A percentile compares a stretch with the other conserved stretches of the same genome.
Conservation (phyloP, 331 rosid genomes). For the Spiraea crenata region DNA sequence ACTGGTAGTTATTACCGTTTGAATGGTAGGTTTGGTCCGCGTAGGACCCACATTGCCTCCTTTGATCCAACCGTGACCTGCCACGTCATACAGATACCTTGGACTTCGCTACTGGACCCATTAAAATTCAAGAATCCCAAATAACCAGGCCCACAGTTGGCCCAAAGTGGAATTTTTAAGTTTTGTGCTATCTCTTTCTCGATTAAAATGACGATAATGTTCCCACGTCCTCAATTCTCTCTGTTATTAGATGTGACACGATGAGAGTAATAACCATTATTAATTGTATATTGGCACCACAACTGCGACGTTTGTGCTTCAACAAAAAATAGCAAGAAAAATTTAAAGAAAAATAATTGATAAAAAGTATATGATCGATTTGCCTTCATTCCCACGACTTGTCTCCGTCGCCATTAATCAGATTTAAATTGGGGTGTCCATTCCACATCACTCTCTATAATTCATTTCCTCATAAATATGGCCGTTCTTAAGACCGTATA, state of each 20-base stretch:
- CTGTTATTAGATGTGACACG: not conserved
- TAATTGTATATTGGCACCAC: not conserved
- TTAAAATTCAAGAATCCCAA: not conserved
- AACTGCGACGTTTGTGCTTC: not conserved
- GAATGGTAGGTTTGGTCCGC: slow-evolving; percentile 42
- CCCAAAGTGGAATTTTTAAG: not conserved
- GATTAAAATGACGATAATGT: too few species aligned
- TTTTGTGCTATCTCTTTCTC: too few species aligned
- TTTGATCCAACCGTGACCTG: not conserved
- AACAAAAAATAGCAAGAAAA: not conserved
- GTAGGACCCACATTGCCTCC: not conserved
- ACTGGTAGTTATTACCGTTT: slow-evolving; percentile 53
- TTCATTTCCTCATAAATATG: too few species aligned
- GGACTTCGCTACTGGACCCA: not conserved
- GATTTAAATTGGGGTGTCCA: too few species aligned
- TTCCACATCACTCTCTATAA: too few species aligned
- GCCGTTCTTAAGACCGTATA: too few species aligned
- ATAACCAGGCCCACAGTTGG: not conserved
- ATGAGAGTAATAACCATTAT: not conserved
- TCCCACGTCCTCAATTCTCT: not conserved
- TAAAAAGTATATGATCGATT: too few species aligned
- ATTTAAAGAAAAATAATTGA: too few species aligned
- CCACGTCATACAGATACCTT: not conserved
- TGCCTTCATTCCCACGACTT: too few species aligned
- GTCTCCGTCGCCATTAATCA: too few species aligned